Evolutionary conservation across 257 asterid species (phyloP).

Genomic region (Sherardia arvensis): DNA sequence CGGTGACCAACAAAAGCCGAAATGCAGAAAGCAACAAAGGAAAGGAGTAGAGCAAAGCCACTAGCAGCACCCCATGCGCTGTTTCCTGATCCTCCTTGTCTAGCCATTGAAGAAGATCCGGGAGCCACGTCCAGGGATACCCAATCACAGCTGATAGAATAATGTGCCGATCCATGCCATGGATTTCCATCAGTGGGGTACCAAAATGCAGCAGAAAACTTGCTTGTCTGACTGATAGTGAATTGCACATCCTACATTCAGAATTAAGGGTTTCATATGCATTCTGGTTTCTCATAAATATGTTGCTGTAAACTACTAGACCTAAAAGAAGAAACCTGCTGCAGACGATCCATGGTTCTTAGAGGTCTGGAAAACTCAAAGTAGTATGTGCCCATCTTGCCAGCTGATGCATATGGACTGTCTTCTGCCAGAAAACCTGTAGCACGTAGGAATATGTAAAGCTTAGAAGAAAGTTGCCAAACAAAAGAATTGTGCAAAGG

Average conservation of each 20-base stretch:
- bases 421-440: slow-evolving; percentile 65
- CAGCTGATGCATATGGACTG: slow-evolving; percentile 61
- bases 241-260: slow-evolving; percentile 64
- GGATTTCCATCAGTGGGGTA: slow-evolving; percentile 58
- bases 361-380: slow-evolving; percentile 75
- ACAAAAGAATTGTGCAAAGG: background rate
- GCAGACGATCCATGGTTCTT: slow-evolving; percentile 80
- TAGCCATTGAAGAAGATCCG: slow-evolving; percentile 26
- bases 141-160: slow-evolving; percentile 70
- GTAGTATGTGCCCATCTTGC: slow-evolving; percentile 62
- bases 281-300: background rate
- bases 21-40: slow-evolving; percentile 50
- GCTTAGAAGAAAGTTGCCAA: background rate
- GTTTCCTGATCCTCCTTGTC: slow-evolving; percentile 30
- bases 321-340: slow-evolving; percentile 40
- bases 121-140: slow-evolving; percentile 43
- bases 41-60: slow-evolving; percentile 62
- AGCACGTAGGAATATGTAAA: slow-evolving; percentile 2
- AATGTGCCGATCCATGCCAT: slow-evolving; percentile 77
- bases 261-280: background rate
- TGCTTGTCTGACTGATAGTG: slow-evolving; percentile 57
- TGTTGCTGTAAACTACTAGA: background rate
- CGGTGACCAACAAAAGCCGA: slow-evolving; percentile 54
- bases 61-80: slow-evolving; percentile 74
- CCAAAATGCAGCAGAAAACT: slow-evolving; percentile 72